These are phyloP conservation scores for Pyronema omphalodes DNA, from an alignment of 495 filamentous ascomycete genomes.

Conservation along the genomic window DNA sequence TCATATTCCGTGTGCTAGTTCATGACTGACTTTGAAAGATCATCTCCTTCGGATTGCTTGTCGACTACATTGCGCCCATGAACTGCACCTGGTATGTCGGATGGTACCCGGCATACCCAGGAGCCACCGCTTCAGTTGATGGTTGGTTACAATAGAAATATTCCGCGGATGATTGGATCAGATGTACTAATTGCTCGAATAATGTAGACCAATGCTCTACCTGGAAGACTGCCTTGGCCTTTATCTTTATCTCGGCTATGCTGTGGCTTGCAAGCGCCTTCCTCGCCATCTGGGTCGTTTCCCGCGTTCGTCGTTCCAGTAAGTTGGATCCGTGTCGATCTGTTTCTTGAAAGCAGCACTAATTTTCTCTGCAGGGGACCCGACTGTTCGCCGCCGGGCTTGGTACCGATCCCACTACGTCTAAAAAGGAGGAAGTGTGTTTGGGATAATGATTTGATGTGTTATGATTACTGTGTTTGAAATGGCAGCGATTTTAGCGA, in stretches of 20 bases:
- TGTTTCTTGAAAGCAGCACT: too few relatives aligned
- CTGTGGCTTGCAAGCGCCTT: slow-evolving; percentile 38
- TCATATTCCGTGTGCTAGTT: not conserved
- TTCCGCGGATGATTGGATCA: not conserved
- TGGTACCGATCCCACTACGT: not conserved
- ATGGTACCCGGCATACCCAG: slow-evolving; percentile 28
- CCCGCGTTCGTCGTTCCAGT: not conserved
- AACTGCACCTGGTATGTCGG: slow-evolving; percentile 34
- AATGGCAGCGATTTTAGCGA: too few relatives aligned
- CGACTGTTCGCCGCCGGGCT: not conserved
- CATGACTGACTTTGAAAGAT: slow-evolving; percentile 20
- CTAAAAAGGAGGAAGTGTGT: not conserved
- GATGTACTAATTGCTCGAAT: not conserved
- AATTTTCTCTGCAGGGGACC: not conserved
- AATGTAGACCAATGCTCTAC: slow-evolving; percentile 26
- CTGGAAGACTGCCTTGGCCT: slow-evolving; percentile 44
- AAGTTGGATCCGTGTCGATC: not conserved
- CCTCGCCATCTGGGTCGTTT: slow-evolving; percentile 20
- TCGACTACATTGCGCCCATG: slow-evolving; percentile 28
- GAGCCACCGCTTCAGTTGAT: not conserved
- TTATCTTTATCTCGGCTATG: slow-evolving; percentile 38
- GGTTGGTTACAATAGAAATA: too few relatives aligned
- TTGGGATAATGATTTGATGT: not conserved
- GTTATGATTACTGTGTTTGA: too few relatives aligned
- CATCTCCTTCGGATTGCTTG: slow-evolving; percentile 36